Percentiles rank a stretch among this genome's conserved stretches.
Evolutionary conservation across 202 grass and related monocot species (phyloP).

Genomic region (Panicum hallii): DNA sequence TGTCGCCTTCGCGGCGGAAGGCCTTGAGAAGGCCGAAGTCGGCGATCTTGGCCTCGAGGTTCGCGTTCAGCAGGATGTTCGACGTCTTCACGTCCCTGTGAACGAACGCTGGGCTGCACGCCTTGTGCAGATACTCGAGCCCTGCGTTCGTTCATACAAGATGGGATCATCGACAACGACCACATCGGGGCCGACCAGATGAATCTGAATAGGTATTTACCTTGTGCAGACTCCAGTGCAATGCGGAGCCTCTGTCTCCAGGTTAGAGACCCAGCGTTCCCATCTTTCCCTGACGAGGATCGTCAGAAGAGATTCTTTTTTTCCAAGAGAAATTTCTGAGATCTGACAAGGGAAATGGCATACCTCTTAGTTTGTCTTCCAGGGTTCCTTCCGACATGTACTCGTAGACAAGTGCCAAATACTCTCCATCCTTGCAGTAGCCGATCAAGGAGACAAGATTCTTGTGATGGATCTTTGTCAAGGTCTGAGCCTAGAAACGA

Average conservation of each 20-base stretch:
- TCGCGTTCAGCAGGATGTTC: slow-evolving; percentile 67
- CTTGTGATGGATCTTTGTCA: slow-evolving; percentile 68
- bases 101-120: slow-evolving; percentile 58
- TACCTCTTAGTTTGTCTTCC: slow-evolving; percentile 57
- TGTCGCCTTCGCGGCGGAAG: slow-evolving; percentile 23
- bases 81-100: slow-evolving; percentile 75
- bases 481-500: slow-evolving; percentile 49
- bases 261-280: slow-evolving; percentile 17
- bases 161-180: neutral
- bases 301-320: neutral
- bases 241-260: slow-evolving; percentile 65
- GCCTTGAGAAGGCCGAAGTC: slow-evolving; percentile 71
- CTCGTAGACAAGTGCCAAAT: slow-evolving; percentile 65
- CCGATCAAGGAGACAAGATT: slow-evolving; percentile 70
- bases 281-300: slow-evolving; percentile 42
- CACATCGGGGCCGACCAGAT: neutral
- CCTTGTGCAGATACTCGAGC: slow-evolving; percentile 70
- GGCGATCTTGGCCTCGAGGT: slow-evolving; percentile 65
- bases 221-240: slow-evolving; percentile 71
- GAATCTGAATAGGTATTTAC: slow-evolving; percentile 8
- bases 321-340: neutral
- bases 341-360: neutral
- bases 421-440: slow-evolving; percentile 60
- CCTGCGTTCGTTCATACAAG: slow-evolving; percentile 36
- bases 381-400: slow-evolving; percentile 68